Conservation (phyloP, 805 yeast species). For the Kurtzmaniella fragi region DNA sequence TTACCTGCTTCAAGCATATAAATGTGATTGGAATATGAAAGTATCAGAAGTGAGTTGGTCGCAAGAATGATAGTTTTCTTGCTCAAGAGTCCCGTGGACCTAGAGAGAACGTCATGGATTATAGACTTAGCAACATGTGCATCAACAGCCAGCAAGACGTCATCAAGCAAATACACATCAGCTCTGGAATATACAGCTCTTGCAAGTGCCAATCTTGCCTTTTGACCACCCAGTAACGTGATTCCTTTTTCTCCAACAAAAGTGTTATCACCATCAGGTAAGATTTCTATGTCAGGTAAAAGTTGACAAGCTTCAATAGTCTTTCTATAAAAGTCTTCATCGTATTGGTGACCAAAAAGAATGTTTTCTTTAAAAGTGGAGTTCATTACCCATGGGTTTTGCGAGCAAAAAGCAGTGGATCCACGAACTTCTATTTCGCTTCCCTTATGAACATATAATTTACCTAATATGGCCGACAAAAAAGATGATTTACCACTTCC, state of each 20-base stretch:
- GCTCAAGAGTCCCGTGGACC: constrained; percentile 41
- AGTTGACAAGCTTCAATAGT: constrained; percentile 48
- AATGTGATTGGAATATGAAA: constrained; percentile 56
- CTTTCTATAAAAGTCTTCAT: constrained; percentile 34
- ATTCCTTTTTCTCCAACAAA: constrained; percentile 60
- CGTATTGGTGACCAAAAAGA: constrained; percentile 44
- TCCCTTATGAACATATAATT: constrained; percentile 18
- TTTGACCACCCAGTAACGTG: constrained; percentile 59
- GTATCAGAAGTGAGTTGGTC: constrained; percentile 53
- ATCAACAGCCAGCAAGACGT: constrained; percentile 67
- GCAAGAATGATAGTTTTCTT: constrained; percentile 52
- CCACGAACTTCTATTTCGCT: constrained; percentile 25
- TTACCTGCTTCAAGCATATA: constrained; percentile 50
- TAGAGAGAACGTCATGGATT: constrained; percentile 43
- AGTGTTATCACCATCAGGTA: constrained; percentile 51
- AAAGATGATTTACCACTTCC: constrained; percentile 66
- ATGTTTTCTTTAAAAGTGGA: constrained; percentile 47
- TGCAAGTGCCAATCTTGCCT: constrained; percentile 60
- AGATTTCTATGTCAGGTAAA: constrained; percentile 39
- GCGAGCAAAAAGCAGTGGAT: constrained; percentile 56
- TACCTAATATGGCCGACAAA: constrained; percentile 51
- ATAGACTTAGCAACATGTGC: constrained; percentile 61
- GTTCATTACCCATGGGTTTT: constrained; percentile 52
- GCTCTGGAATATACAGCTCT: constrained; percentile 63
- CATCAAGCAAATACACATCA: constrained; percentile 59